Evolutionary conservation across 495 filamentous ascomycete species (phyloP), one percentile per base, ranked within the genome.

Genomic region (Neurospora africana): DNA sequence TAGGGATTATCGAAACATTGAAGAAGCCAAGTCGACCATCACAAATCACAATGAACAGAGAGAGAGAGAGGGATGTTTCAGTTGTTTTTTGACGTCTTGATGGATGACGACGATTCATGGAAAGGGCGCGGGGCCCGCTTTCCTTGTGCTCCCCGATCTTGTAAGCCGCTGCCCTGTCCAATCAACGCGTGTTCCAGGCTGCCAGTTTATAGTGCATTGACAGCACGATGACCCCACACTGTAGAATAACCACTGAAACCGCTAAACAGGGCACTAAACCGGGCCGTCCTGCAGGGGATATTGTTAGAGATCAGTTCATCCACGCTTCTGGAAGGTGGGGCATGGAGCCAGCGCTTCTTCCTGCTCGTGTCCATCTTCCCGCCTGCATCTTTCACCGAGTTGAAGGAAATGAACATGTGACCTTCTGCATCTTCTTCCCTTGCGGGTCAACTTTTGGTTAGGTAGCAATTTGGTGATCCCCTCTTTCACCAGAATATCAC

Each of bases 71-170:
- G 58, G 69, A 70, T 68, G 39, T 30, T 73, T n/a, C n/a, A n/a
- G 11, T 69, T 69, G 11, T 72, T 69, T 37, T 38, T 53, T 53
- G 74, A 75, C 47, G 58, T 73, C 33, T n/a, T 65, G 15, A 65
- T 61, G 53, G 53, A 61, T 30, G 47, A 58, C 11, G 47, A 58
- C 21, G 21, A 53, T 53, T 23, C 53, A 30, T 30, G 13, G 27
- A 61, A n/a, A n/a, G n/a, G n/a, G n/a, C n/a, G n/a, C n/a, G n/a
- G n/a, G n/a, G n/a, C n/a, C n/a, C 27, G 53, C 53, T 30, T 61
- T 61, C 53, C 53, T 61, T 30, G 47, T 58, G 21, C 47, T 53
- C 44, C 41, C 0, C 44, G 21, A 53, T 53, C 44, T 53, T 53
- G 27, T 17, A 65, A 65, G 53, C 53, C 53, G 30, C 15, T 7